These are phyloP conservation scores for Alternaria conjuncta DNA, from an alignment of 2,329 filamentous ascomycete genomes.

Conservation along the genomic window DNA sequence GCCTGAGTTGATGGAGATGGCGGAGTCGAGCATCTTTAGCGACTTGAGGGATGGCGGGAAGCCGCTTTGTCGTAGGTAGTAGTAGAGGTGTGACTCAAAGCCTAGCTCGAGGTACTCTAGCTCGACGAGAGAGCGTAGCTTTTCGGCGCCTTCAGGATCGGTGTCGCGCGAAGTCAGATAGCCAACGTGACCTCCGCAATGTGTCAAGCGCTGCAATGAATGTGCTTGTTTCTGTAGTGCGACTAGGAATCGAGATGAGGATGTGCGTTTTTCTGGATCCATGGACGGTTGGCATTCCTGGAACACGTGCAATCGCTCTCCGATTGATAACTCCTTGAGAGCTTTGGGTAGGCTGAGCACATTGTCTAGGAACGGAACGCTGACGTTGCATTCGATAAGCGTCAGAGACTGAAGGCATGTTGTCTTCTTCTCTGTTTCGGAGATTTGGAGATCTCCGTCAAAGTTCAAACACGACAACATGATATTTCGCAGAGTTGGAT, in stretches of 20 bases:
- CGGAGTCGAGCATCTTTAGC: slow-evolving; percentile 36
- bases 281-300: slow-evolving; percentile 27
- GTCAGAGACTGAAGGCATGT: slow-evolving; percentile 41
- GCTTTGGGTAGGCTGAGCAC: slow-evolving; percentile 42
- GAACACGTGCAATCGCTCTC: slow-evolving; percentile 42
- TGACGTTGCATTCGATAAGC: slow-evolving; percentile 48
- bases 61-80: slow-evolving; percentile 30
- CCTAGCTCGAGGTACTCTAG: slow-evolving; percentile 40
- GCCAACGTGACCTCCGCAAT: slow-evolving; percentile 32
- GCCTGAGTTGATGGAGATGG: slow-evolving; percentile 26
- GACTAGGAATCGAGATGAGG: slow-evolving; percentile 32
- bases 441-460: slow-evolving; percentile 19
- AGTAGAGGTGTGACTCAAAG: slow-evolving; percentile 34
- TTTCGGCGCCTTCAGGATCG: slow-evolving; percentile 22
- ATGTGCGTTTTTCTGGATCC: slow-evolving; percentile 26
- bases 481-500: slow-evolving; percentile 40
- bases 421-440: slow-evolving; percentile 24
- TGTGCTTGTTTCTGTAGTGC: slow-evolving; percentile 39
- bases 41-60: slow-evolving; percentile 34
- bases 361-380: slow-evolving; percentile 32
- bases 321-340: slow-evolving; percentile 40
- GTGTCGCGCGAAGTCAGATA: slow-evolving; percentile 16
- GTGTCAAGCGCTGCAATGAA: slow-evolving; percentile 38
- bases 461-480: slow-evolving; percentile 46
- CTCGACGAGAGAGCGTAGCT: slow-evolving; percentile 30